Percentiles rank a stretch among this genome's conserved stretches.
These are phyloP conservation scores for Rubus idaeus DNA, from an alignment of 306 rosid species.

Conservation along the genomic window DNA sequence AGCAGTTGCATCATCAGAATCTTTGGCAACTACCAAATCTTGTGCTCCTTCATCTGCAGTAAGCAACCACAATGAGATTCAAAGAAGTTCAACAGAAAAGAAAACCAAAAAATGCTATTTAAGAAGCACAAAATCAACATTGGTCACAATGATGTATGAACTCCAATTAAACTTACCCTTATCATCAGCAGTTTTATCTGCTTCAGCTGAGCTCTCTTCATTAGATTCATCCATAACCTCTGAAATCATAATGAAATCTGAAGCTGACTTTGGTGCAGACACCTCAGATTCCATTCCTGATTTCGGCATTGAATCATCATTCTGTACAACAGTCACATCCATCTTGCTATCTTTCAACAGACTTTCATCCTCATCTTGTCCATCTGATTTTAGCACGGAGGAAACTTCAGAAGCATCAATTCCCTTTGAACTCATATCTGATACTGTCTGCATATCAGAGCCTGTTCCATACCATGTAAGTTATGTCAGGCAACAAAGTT, in stretches of 20 bases:
- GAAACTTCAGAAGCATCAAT: conserved; percentile 32
- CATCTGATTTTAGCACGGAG: conserved; percentile 22
- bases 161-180: conserved; percentile 26
- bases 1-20: conserved; percentile 1
- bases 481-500: neutral
- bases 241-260: neutral
- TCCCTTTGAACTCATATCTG: conserved; percentile 31
- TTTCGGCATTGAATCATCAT: conserved; percentile 10
- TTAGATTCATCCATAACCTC: neutral
- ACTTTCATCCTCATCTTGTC: neutral
- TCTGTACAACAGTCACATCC: conserved; percentile 13
- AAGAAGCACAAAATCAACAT: neutral
- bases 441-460: conserved; percentile 10
- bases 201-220: conserved; percentile 18
- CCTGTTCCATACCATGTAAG: conserved; percentile 29
- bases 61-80: conserved; percentile 10
- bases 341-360: neutral
- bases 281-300: conserved; percentile 14
- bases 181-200: conserved; percentile 7
- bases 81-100: neutral
- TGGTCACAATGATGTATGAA: neutral
- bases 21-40: conserved; percentile 1
- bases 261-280: neutral
- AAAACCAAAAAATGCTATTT: neutral
- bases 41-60: conserved; percentile 24